Percentiles rank a stretch among this genome's conserved stretches.
phyloP scores from a whole-genome alignment of 768 basidiomycete genomes.

The Psilocybe cubensis region DNA sequence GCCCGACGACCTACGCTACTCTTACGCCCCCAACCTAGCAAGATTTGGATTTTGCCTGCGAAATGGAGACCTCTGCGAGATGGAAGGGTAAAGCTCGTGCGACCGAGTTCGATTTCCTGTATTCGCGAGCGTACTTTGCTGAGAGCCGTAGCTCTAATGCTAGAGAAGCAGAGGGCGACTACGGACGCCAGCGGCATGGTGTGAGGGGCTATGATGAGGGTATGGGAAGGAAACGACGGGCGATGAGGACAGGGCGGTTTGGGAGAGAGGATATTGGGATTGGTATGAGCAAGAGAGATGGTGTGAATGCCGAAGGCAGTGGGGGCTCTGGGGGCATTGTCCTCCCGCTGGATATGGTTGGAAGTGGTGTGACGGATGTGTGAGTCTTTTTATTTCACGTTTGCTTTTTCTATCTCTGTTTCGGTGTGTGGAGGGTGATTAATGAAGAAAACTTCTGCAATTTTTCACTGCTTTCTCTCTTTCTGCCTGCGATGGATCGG shows the following conservation, averaged over 20 bases:
- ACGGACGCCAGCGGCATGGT: no score
- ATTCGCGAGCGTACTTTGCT: no score
- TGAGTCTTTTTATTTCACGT: constrained; percentile 39
- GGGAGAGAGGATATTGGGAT: no score
- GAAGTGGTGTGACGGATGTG: constrained; percentile 59
- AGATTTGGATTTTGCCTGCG: no score
- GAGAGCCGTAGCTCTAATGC: neutral
- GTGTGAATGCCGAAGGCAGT: constrained; percentile 32
- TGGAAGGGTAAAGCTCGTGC: neutral
- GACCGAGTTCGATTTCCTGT: neutral
- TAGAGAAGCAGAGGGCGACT: neutral
- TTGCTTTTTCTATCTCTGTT: neutral
- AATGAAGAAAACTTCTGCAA: neutral
- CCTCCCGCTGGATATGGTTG: constrained; percentile 58
- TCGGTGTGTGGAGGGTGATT: no score
- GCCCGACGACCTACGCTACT: no score
- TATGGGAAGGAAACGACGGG: neutral
- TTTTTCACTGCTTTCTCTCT: neutral
- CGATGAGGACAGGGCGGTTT: neutral
- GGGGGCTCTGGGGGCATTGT: constrained; percentile 61
- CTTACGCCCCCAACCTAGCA: no score
- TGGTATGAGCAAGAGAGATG: neutral
- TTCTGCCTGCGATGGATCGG: neutral
- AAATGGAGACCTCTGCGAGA: no score
- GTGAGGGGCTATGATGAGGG: no score